phyloP scores from a whole-genome alignment of 306 rosid species.

The Calophaca sinica region DNA sequence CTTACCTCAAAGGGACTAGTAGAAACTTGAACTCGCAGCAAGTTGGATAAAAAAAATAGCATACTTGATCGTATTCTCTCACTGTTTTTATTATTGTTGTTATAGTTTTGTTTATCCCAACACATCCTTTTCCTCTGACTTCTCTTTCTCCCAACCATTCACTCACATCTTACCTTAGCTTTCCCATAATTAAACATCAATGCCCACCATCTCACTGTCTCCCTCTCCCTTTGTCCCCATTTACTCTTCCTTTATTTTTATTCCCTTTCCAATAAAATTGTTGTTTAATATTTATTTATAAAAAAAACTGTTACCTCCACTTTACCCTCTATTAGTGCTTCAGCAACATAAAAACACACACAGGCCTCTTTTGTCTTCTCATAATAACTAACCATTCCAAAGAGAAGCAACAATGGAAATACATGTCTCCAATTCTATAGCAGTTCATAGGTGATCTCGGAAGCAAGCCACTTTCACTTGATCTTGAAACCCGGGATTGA shows the following conservation, averaged over 20 bases:
- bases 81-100: neutral
- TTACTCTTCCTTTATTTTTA: conserved; percentile 30
- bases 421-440: conserved; percentile 58
- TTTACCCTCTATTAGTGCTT: conserved; percentile 44
- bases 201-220: conserved; percentile 52
- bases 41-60: too few species aligned
- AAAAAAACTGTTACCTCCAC: conserved; percentile 22
- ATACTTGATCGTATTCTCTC: conserved; percentile 37
- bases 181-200: conserved; percentile 68
- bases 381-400: conserved; percentile 48
- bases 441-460: conserved; percentile 45
- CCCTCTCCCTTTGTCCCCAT: conserved; percentile 35
- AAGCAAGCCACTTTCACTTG: conserved; percentile 43
- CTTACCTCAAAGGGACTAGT: too few species aligned
- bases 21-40: too few species aligned
- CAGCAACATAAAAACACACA: conserved; percentile 44
- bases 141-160: conserved; percentile 52
- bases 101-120: conserved; percentile 37
- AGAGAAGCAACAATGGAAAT: conserved; percentile 48
- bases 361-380: conserved; percentile 52
- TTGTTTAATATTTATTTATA: neutral
- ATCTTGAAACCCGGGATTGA: conserved; percentile 40
- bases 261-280: conserved; percentile 33
- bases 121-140: conserved; percentile 46
- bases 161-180: conserved; percentile 57